A percentile compares a stretch with the other conserved stretches of the same genome.
Conservation (phyloP, 768 basidiomycete species). For the Boletellus emodensis region DNA sequence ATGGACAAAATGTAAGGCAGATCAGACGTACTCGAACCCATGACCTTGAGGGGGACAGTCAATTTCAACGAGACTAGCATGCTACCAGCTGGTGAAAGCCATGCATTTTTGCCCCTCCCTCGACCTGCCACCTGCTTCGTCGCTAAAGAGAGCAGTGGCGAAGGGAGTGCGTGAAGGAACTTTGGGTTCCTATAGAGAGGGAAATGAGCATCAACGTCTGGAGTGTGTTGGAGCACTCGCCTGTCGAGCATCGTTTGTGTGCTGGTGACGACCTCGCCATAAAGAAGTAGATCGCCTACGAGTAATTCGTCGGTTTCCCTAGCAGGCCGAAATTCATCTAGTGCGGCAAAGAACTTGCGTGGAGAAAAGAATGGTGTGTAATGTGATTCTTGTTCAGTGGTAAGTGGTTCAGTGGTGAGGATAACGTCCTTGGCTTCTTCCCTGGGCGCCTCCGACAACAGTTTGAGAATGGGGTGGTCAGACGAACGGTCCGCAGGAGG, state of each 20-base stretch:
- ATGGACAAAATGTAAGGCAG: background rate
- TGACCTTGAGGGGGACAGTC: slow-evolving; percentile 16
- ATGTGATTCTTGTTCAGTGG: slow-evolving; percentile 32
- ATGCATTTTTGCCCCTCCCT: slow-evolving; percentile 83
- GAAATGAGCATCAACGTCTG: background rate
- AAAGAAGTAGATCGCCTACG: slow-evolving; percentile 75
- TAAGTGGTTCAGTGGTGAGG: slow-evolving; percentile 48
- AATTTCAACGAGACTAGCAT: slow-evolving; percentile 55
- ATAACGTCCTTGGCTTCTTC: slow-evolving; percentile 54
- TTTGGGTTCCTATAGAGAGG: slow-evolving; percentile 61
- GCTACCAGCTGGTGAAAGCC: slow-evolving; percentile 91
- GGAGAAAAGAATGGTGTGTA: slow-evolving; percentile 74
- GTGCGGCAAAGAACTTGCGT: slow-evolving; percentile 50
- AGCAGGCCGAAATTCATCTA: slow-evolving; percentile 32
- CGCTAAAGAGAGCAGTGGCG: slow-evolving; percentile 79
- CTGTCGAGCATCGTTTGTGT: slow-evolving; percentile 94
- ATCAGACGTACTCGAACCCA: slow-evolving; percentile 4
- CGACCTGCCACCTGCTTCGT: slow-evolving; percentile 84
- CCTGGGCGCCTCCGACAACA: slow-evolving; percentile 26
- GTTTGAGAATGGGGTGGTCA: slow-evolving; percentile 12
- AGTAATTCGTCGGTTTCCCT: slow-evolving; percentile 39
- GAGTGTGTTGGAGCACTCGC: slow-evolving; percentile 41
- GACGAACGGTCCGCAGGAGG: slow-evolving; percentile 25
- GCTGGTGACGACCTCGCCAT: slow-evolving; percentile 87
- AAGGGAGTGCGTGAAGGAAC: slow-evolving; percentile 63